Conservation (phyloP, 495 filamentous ascomycete genomes). For the Aspergillus affinis region DNA sequence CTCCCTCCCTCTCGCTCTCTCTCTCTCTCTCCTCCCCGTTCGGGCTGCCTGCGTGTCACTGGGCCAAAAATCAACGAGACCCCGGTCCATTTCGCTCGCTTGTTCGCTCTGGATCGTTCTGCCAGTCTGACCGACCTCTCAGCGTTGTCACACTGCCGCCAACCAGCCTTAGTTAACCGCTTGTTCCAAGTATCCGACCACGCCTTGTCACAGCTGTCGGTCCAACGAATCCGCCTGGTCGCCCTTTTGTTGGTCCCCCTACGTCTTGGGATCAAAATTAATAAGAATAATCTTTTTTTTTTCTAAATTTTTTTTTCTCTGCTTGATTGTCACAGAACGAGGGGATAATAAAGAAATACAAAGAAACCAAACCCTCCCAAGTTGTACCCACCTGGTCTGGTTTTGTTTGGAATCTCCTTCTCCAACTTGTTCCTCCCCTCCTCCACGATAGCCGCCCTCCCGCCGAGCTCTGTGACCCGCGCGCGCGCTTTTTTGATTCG, state of each 20-base stretch:
- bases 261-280: background rate
- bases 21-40: conserved; percentile 4
- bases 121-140: conserved; percentile 25
- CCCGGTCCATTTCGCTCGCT: conserved; percentile 33
- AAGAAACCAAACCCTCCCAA: background rate
- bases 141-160: conserved; percentile 35
- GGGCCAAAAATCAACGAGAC: conserved; percentile 18
- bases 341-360: background rate
- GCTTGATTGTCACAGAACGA: background rate
- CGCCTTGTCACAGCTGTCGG: conserved; percentile 12
- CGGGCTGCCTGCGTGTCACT: conserved; percentile 15
- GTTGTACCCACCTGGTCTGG: background rate
- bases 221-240: background rate
- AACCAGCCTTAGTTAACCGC: conserved; percentile 27
- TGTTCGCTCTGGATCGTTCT: conserved; percentile 28
- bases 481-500: background rate
- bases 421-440: background rate
- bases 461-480: background rate
- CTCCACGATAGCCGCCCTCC: conserved; percentile 2
- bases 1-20: conserved; percentile 16
- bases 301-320: background rate
- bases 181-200: conserved; percentile 16
- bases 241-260: conserved; percentile 3
- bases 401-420: background rate
- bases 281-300: background rate